Evolutionary conservation across 768 basidiomycete genomes (phyloP), one percentile per base, ranked within the genome.

Genomic region (Psilocybe azurescens): DNA sequence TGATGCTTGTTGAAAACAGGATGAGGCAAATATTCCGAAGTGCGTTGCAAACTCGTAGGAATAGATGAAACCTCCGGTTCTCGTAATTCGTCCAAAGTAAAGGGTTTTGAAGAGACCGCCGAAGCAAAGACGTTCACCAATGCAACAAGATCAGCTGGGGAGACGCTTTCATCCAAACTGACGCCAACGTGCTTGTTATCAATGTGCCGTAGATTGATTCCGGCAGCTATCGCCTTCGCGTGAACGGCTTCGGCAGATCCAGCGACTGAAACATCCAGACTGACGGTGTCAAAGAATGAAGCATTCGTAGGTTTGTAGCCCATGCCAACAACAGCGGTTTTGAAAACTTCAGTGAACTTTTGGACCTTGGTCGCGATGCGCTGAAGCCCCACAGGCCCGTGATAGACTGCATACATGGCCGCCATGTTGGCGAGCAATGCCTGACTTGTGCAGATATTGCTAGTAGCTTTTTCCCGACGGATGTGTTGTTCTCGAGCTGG

Each of bases 351-450:
- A 0, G 97, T 91, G 67, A 94, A 86, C 18, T 88, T 83, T 74
- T 99, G 95, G n/a, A 98, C 93, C 77, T 93, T 94, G 72, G 84
- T 80, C 18, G 95, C 95, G 65, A 99, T 98, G 50, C 87, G 86
- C 60, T 82, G 79, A 30, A 99, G 83, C 60, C 96, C 95, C 48
- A 80, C 83, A 0, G 97, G 92, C 10, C 97, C 97, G 71, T 99
- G 97, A 74, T 97, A 99, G 20, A 98, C 87, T 5, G 95, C 95
- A 72, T 95, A 95, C 97, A 99, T 98, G 38, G 96, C 95, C 18
- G 97, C 94, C 94, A 98, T 98, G 77, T 99, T 99, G 18, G 97
- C 97, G 29, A 99, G 90, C 16, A 99, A 86, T 0, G 95, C 97
- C 77, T 99, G 96, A 67, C 93, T 94, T 5, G 97, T 99, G 73